Base-by-base conservation (phyloP, 352 stramenopile species). In the Pythium monospermum region DNA sequence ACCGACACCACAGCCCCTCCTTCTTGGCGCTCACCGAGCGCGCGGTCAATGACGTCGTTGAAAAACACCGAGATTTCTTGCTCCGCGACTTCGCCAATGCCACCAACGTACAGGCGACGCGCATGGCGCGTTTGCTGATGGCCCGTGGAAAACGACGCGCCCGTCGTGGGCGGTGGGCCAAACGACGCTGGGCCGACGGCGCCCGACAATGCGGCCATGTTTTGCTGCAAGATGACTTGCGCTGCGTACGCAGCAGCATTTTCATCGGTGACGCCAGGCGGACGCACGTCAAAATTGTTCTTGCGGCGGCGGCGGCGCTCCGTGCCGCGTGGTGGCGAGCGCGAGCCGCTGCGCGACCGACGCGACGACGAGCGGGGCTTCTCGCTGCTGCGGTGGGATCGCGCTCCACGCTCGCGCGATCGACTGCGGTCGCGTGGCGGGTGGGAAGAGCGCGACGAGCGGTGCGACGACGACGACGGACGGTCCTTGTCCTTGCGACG, bases 91-190 rank as follows among this genome's bases (percentile, higher is more conserved):
- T 93, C 76, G 36, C 79, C 81, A 30, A 94, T 88, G 49, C 96
- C 88, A 18, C 96, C 96, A 26, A 99, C 87, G 71, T 99, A 99
- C n/a, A 99, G 63, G 41, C 96, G 84, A 21, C 96, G 80, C 5
- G 94, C 95, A 66, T 99, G 95, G 13, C 94, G 81, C 15, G 96
- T 98, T 57, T 98, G 93, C 69, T 98, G 94, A 39, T 60, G 69
- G 33, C 56, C 50, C 10, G 47, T 41, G 16, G 40, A 32, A 16
- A 53, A 57, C 15, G 28, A 22, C 3, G 51, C 30, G 21, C 55
- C 53, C 16, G 52, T 65, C 6, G 50, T 36, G 11, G 61, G 71
- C 33, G 64, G 66, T 5, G 74, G 50, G 8, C 73, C 73, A 39
- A 92, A 92, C 11, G 78, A 86, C 22, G 71, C 75, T 0, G 75